Base-by-base conservation (phyloP, 139 green algal genomes). In the Micractinium conductrix region DNA sequence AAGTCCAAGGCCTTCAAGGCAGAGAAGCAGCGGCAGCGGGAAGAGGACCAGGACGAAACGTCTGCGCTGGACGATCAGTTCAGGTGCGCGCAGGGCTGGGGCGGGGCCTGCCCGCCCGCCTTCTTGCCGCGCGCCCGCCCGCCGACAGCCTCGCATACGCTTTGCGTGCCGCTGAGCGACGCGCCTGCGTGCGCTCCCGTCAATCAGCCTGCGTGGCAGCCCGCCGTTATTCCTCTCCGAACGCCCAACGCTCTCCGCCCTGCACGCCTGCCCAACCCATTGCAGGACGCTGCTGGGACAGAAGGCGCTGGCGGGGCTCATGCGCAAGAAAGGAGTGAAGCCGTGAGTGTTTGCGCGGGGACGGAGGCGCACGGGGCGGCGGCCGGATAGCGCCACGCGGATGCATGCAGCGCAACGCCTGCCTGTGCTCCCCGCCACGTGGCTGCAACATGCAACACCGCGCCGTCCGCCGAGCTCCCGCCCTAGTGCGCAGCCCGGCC, bases 1-100 rank as follows among this genome's bases (percentile, higher is more conserved):
- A 98, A 99, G 91, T 97, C 92, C 90, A 98, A 98, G 88, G 84
- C 84, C 8, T 90, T 86, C 89, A 95, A 95, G 82, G 95, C 95
- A 14, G 81, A 92, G 74, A 94, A 92, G 82, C 83, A 89, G 33
- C 87, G 94, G 84, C 93, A 98, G 90, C 92, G 92, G 76, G 97
- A 99, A 80, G 94, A 95, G 73, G 97, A 98, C 88, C 88, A 96
- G 86, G 87, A 91, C 3, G 89, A 91, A 40, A 92, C 93, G 60
- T 92, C 95, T 16, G 74, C 88, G 42, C 92, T 99, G 76, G 95
- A 99, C 87, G 79, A 74, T 6, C 68, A 88, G 4, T 98, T 98
- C 80, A 88, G 80, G 65, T 73, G 85, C 35, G 89, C 97, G 35
- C 48, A 91, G 79, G 48, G 83, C 44, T 73, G 38, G 1, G 24